phyloP scores from a whole-genome alignment of 78 protist genomes.

The Monocercomonoides exilis region DNA sequence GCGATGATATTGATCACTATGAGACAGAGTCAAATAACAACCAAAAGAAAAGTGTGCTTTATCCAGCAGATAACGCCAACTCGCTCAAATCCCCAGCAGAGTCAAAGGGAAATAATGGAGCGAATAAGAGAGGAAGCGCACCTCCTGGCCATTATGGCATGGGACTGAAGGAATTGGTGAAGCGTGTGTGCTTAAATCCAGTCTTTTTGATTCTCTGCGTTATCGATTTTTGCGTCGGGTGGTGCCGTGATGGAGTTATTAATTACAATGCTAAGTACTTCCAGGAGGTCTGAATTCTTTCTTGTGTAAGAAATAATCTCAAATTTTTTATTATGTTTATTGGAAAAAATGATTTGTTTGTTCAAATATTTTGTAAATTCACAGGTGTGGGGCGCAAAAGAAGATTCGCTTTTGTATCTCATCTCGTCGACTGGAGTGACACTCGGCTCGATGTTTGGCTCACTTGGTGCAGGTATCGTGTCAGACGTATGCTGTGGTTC shows the following conservation, averaged over 20 bases:
- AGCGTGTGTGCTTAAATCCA: neutral
- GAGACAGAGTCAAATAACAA: too few species aligned
- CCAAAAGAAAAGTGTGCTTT: too few species aligned
- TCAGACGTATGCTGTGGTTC: slow-evolving; percentile 25
- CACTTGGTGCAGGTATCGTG: slow-evolving; percentile 24
- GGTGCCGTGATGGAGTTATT: slow-evolving; percentile 34
- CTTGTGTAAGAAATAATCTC: too few species aligned
- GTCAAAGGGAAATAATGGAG: neutral
- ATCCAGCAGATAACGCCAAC: too few species aligned
- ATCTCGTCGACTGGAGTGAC: slow-evolving; percentile 14
- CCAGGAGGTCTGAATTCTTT: too few species aligned
- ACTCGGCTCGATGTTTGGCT: slow-evolving; percentile 37
- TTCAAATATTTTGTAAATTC: too few species aligned
- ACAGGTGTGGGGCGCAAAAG: too few species aligned
- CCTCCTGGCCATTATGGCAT: neutral
- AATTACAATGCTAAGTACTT: neutral
- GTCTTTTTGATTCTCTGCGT: slow-evolving; percentile 28
- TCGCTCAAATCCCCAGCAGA: neutral
- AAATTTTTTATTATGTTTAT: too few species aligned
- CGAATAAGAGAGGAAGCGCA: neutral
- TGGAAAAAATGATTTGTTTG: too few species aligned
- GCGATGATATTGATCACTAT: neutral
- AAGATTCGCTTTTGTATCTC: neutral
- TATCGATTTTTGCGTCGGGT: slow-evolving; percentile 24
- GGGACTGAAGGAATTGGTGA: neutral